Percentiles rank a stretch among this genome's conserved stretches.
Evolutionary conservation across 306 rosid genomes (phyloP).

Genomic region (Medicago ruthenica): DNA sequence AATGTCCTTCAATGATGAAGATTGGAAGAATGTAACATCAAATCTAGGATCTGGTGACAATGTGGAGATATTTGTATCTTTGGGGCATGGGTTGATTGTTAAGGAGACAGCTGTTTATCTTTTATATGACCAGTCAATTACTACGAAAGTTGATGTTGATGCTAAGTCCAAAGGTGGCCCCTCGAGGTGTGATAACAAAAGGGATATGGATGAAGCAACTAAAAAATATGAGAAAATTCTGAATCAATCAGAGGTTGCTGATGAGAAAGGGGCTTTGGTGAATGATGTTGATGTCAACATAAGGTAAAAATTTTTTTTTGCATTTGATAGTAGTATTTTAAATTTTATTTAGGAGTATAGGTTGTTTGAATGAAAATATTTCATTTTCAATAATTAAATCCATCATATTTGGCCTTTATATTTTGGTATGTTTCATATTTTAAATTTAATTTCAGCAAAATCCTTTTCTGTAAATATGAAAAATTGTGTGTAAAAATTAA

Average conservation of each 20-base stretch:
- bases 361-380: background rate
- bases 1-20: slow-evolving; percentile 35
- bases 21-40: slow-evolving; percentile 36
- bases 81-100: background rate
- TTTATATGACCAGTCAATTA: background rate
- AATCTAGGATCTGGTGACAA: slow-evolving; percentile 19
- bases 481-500: background rate
- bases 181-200: too few relatives aligned
- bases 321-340: background rate
- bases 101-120: slow-evolving; percentile 23
- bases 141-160: background rate
- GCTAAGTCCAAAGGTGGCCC: background rate
- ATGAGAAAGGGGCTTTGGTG: background rate
- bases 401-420: background rate
- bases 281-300: background rate
- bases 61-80: slow-evolving; percentile 24
- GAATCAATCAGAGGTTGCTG: background rate
- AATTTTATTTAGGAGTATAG: background rate
- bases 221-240: background rate
- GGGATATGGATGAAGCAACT: background rate
- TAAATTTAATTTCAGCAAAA: too few relatives aligned
- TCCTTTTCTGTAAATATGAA: background rate
- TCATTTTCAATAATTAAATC: background rate
- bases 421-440: background rate
- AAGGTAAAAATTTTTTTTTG: background rate